Evolutionary conservation across 2,329 filamentous ascomycete species (phyloP).

Genomic region (Diaporthe ampelina): DNA sequence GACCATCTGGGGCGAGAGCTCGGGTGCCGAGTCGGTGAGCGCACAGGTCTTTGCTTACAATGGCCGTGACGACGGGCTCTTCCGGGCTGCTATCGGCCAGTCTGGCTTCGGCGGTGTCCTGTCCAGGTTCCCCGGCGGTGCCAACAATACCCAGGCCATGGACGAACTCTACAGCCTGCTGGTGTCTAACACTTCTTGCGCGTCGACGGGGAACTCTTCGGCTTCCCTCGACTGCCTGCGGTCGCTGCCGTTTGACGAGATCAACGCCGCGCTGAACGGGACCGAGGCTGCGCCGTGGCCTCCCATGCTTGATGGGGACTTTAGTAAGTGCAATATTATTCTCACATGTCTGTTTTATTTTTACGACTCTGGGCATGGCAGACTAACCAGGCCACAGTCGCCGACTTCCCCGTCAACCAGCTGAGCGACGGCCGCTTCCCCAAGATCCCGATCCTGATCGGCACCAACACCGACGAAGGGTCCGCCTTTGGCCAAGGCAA

Average conservation of each 20-base stretch:
- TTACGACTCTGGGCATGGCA: not conserved
- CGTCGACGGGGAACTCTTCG: slow-evolving; percentile 45
- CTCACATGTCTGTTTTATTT: not conserved
- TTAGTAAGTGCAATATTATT: slow-evolving; percentile 9
- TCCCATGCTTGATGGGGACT: slow-evolving; percentile 43
- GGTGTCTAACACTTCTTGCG: slow-evolving; percentile 48
- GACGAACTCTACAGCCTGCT: slow-evolving; percentile 49
- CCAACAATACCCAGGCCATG: slow-evolving; percentile 49
- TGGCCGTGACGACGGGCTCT: slow-evolving; percentile 65
- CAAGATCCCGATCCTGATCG: slow-evolving; percentile 38
- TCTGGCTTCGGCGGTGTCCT: slow-evolving; percentile 58
- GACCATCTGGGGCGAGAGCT: slow-evolving; percentile 66
- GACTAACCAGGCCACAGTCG: slow-evolving; percentile 25
- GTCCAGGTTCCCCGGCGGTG: slow-evolving; percentile 48
- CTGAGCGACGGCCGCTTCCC: slow-evolving; percentile 35
- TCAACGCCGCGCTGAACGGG: slow-evolving; percentile 41
- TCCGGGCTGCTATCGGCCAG: slow-evolving; percentile 63
- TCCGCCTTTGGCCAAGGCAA: slow-evolving; percentile 28
- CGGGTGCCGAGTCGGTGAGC: slow-evolving; percentile 62
- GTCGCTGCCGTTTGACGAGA: slow-evolving; percentile 37
- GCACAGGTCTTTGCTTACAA: slow-evolving; percentile 63
- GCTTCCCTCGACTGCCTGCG: slow-evolving; percentile 44
- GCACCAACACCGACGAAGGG: slow-evolving; percentile 40
- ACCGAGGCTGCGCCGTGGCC: slow-evolving; percentile 29
- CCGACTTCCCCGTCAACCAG: slow-evolving; percentile 35